Conservation (phyloP, 2,329 filamentous ascomycete genomes). For the Fusarium secorum region DNA sequence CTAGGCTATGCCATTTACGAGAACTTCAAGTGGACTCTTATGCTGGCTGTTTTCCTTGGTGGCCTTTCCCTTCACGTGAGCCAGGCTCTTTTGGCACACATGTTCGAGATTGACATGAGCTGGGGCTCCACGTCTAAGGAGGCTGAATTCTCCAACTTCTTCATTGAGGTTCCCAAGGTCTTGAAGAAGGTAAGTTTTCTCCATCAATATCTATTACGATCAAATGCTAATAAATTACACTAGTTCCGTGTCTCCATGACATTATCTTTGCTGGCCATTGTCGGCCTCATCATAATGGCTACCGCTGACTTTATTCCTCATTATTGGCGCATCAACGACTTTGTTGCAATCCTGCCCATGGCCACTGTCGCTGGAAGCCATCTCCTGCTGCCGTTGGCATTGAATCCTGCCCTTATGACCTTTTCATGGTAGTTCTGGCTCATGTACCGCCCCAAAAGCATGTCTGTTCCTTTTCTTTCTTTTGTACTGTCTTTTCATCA, state of each 20-base stretch:
- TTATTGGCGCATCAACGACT: slow-evolving; percentile 72
- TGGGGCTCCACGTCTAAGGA: slow-evolving; percentile 90
- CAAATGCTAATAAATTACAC: slow-evolving; percentile 24
- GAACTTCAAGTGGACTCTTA: slow-evolving; percentile 77
- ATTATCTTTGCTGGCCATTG: slow-evolving; percentile 65
- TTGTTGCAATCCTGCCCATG: slow-evolving; percentile 80
- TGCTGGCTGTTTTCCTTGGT: slow-evolving; percentile 82
- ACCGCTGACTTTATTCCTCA: slow-evolving; percentile 69
- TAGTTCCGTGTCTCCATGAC: slow-evolving; percentile 77
- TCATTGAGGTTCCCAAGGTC: slow-evolving; percentile 82
- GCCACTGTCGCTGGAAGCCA: slow-evolving; percentile 74
- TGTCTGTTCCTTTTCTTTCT: neutral
- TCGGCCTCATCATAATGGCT: slow-evolving; percentile 70
- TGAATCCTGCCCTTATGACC: slow-evolving; percentile 83
- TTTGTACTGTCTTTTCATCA: neutral
- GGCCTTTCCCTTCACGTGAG: slow-evolving; percentile 83
- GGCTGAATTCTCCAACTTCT: slow-evolving; percentile 82
- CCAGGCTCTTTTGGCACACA: slow-evolving; percentile 80
- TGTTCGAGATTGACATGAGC: slow-evolving; percentile 85
- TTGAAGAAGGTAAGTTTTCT: slow-evolving; percentile 73
- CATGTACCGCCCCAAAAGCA: slow-evolving; percentile 1
- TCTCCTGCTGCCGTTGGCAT: slow-evolving; percentile 73
- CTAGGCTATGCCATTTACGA: slow-evolving; percentile 66
- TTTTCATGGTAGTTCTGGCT: slow-evolving; percentile 69
- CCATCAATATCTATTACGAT: slow-evolving; percentile 44